Conservation (phyloP, 495 filamentous ascomycete genomes). For the Evernia prunastri region DNA sequence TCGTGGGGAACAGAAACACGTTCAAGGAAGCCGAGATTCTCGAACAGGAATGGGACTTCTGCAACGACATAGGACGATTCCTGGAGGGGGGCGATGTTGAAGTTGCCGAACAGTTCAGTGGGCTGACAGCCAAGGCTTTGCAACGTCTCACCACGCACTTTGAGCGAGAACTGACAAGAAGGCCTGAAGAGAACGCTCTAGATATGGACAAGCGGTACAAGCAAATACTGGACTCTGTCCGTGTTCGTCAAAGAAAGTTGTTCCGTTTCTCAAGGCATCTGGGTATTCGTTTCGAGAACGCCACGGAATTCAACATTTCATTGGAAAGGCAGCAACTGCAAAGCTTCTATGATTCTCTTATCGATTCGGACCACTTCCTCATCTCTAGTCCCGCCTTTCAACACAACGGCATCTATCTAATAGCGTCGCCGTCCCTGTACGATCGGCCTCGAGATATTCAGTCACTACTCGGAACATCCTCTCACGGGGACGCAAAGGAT, state of each 20-base stretch:
- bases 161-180: constrained; percentile 78
- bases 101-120: constrained; percentile 97
- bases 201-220: constrained; percentile 98
- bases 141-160: constrained; percentile 83
- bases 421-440: constrained; percentile 74
- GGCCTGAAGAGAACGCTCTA: constrained; percentile 69
- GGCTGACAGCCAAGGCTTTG: constrained; percentile 83
- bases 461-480: constrained; percentile 79
- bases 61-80: constrained; percentile 81
- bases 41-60: constrained; percentile 96
- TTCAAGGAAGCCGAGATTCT: constrained; percentile 98
- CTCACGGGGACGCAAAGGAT: constrained; percentile 60
- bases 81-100: constrained; percentile 90
- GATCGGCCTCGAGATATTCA: constrained; percentile 72
- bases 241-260: constrained; percentile 84
- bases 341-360: constrained; percentile 73
- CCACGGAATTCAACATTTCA: constrained; percentile 83
- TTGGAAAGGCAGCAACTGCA: constrained; percentile 58
- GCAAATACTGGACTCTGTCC: constrained; percentile 87
- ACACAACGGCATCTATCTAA: constrained; percentile 69
- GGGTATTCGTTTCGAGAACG: constrained; percentile 89
- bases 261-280: constrained; percentile 82
- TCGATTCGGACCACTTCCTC: constrained; percentile 80
- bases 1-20: constrained; percentile 95
- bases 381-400: constrained; percentile 55